Conservation (phyloP, 371 early-diverging fungal species). For the Coemansia sp. region DNA sequence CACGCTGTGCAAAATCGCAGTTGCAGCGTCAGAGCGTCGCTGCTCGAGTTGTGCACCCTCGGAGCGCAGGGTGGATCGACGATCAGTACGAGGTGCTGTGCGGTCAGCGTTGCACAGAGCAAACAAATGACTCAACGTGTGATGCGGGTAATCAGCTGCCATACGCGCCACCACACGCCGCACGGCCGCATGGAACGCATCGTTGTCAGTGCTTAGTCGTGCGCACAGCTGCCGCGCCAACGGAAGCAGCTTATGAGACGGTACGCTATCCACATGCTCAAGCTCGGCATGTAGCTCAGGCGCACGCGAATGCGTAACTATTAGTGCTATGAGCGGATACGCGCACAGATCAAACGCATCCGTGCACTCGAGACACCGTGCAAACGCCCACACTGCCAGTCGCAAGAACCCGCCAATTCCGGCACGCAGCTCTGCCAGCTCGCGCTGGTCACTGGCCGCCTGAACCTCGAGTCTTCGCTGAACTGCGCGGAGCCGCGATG, state of each 20-base stretch:
- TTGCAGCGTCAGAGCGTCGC: conserved; percentile 45
- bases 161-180: conserved; percentile 43
- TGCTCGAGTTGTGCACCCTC: conserved; percentile 37
- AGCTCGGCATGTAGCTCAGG: conserved; percentile 29
- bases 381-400: conserved; percentile 50
- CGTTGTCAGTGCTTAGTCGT: conserved; percentile 36
- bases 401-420: conserved; percentile 41
- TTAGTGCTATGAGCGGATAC: conserved; percentile 47
- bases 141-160: conserved; percentile 54
- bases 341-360: conserved; percentile 42
- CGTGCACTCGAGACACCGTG: conserved; percentile 32
- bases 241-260: conserved; percentile 53
- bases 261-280: conserved; percentile 35
- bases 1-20: conserved; percentile 32
- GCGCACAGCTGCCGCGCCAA: conserved; percentile 54
- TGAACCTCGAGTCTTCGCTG: conserved; percentile 44
- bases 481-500: conserved; percentile 18
- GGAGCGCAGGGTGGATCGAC: neutral
- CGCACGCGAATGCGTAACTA: conserved; percentile 42
- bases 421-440: conserved; percentile 24
- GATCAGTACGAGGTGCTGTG: conserved; percentile 12
- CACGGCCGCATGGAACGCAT: conserved; percentile 42
- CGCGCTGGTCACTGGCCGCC: conserved; percentile 45
- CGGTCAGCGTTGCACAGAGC: conserved; percentile 53
- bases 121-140: conserved; percentile 49